Base-by-base conservation (phyloP, 306 rosid genomes). In the Phaseolus lunatus region DNA sequence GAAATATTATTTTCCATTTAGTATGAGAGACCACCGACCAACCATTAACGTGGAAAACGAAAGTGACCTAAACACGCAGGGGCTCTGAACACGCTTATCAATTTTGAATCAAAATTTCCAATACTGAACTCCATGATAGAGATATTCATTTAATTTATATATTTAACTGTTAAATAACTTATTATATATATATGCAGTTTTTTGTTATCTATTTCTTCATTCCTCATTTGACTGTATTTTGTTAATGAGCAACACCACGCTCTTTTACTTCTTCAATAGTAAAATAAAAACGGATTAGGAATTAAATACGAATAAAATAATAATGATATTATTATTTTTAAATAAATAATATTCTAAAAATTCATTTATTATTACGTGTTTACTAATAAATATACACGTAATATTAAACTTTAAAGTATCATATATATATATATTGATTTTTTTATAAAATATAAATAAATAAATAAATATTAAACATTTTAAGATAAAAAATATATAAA, bases 21-120 rank as follows among this genome's bases (percentile, higher is more conserved):
- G 37, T 26, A 26, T 14, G 76, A 68, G 66, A 27, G 66, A 27
- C 66, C 66, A 59, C 76, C 81, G 70, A 57, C 70, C 82, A 16
- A 27, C 6, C 19, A 35, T 44, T 20, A 56, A 56, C 62, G 77
- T 57, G 76, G 76, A 68, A 68, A 77, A 43, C 50, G 69, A 78
- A 57, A 69, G 52, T 52, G 44, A 68, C 20, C 58, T 26, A 52
- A 66, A 68, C 76, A 54, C 75, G 75, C 16, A 35, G 5, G 37
- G 24, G 26, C 16, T 16, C n/a, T 13, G n/a, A 77, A 67, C 80
- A 37, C 80, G 81, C 3, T 43, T 77, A 44, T 43, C 1, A 23
- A 68, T 53, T 67, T 66, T 77, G 13, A 39, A 39, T 64, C 2
- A 33, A 1, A 33, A 33, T 35, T 10, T 35, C 72, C 13, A 75